Base-by-base conservation (phyloP, 257 asterid genomes). In the Solanum appendiculatum region DNA sequence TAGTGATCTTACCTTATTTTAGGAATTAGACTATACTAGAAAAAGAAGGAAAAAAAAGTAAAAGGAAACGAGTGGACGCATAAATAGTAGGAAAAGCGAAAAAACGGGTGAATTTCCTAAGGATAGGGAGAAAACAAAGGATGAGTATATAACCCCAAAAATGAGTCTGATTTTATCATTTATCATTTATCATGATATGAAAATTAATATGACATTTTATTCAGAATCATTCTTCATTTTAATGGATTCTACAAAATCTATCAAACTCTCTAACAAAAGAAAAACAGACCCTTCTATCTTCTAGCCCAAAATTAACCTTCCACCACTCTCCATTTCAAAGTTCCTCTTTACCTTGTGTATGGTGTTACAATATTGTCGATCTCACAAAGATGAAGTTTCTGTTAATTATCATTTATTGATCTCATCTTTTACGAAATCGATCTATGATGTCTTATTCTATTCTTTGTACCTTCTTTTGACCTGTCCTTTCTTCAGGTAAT, bases 71-170 rank as follows among this genome's bases (percentile, higher is more conserved):
- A 42, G 23, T 29, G 77, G 77, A 31, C 29, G 6, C 68, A 58
- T 60, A 9, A 60, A 9, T 23, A 7, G 11, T 29, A 27, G 37
- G 23, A 31, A 66, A 66, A 36, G 82, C 93, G 89, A 87, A 25
- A 91, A 91, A 25, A 82, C 16, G 81, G 93, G 92, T 54, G 88
- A 87, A 88, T 18, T 83, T 15, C 89, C 87, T 88, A 4, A 73
- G 23, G 86, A 21, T 54, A 31, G 44, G 60, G 87, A 87, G 88
- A 86, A 80, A 85, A 63, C 81, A 86, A 90, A 88, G 77, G 90
- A 82, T 85, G 82, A 60, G 27, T 88, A 89, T 27, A 44, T 56
- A 87, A 83, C 15, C 46, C 46, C 58, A 88, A 84, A 89, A 27
- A 44, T 34, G 16, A 44, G 40, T 27, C 84, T 9, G 0, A 27